Percentiles rank a stretch among this genome's conserved stretches.
These are phyloP conservation scores for Choiromyces venosus DNA, from an alignment of 495 filamentous ascomycete genomes.

Conservation along the genomic window DNA sequence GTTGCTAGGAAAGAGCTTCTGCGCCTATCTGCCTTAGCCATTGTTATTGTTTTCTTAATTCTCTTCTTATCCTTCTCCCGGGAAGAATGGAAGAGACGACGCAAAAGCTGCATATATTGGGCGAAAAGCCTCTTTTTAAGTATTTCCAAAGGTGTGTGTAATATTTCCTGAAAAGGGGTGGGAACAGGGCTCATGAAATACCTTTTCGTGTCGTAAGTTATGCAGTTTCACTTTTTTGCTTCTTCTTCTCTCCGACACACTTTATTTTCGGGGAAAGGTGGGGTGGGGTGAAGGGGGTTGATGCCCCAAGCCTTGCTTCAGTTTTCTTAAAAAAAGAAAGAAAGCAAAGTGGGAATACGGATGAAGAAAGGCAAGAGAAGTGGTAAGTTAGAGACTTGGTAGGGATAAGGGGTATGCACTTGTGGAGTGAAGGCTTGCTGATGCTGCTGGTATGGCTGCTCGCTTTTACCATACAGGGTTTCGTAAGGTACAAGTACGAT, in stretches of 20 bases:
- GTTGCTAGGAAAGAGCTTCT: constrained; percentile 32
- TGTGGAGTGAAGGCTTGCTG: not conserved
- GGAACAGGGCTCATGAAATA: not conserved
- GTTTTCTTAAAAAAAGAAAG: not conserved
- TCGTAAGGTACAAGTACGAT: not conserved
- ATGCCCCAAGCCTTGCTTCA: not conserved
- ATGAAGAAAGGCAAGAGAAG: not conserved
- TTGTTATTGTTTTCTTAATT: not conserved
- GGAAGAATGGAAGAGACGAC: not conserved
- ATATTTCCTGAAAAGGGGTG: not conserved
- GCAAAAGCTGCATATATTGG: constrained; percentile 1
- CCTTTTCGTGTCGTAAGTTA: not conserved
- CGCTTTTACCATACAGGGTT: not conserved
- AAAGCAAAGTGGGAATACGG: not conserved
- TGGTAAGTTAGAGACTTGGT: not conserved
- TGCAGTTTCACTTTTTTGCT: not conserved
- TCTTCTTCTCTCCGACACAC: not conserved
- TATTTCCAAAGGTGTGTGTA: not conserved
- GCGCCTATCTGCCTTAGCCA: constrained; percentile 29
- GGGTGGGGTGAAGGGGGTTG: not conserved
- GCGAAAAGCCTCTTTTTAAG: constrained; percentile 1
- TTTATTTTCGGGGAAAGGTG: not conserved
- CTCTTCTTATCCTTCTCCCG: not conserved
- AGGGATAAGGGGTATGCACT: not conserved
- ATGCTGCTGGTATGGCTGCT: too few species aligned